Conservation (phyloP, 164 flowering plant species). For the Sextonia rubra region DNA sequence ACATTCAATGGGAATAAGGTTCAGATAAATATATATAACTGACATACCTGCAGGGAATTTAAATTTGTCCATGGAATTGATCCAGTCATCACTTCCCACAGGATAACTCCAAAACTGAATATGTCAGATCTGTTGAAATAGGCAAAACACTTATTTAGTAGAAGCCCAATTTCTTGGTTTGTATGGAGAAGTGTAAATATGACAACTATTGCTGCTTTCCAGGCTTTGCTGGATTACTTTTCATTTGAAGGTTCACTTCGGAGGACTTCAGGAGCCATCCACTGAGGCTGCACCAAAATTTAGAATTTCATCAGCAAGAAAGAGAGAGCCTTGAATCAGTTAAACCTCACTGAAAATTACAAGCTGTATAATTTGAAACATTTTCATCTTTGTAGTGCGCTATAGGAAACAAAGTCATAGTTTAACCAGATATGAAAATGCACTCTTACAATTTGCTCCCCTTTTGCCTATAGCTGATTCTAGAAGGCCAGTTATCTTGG, state of each 20-base stretch:
- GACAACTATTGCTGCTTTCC: background rate
- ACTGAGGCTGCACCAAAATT: constrained; percentile 66
- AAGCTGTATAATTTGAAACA: too few relatives aligned
- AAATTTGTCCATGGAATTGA: constrained; percentile 72
- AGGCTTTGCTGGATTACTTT: constrained; percentile 41
- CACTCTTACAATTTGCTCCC: background rate
- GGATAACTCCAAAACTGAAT: constrained; percentile 81
- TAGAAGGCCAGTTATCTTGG: too few relatives aligned
- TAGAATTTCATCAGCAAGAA: background rate
- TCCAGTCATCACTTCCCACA: constrained; percentile 81
- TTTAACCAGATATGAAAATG: background rate
- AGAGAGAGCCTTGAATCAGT: background rate
- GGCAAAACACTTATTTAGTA: background rate
- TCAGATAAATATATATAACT: too few relatives aligned
- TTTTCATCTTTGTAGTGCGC: background rate
- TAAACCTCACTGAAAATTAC: background rate
- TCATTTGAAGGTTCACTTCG: constrained; percentile 91
- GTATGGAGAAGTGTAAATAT: background rate
- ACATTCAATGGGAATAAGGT: background rate
- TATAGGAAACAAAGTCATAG: background rate
- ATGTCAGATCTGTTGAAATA: constrained; percentile 65
- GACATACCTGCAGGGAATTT: constrained; percentile 60
- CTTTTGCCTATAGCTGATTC: too few relatives aligned
- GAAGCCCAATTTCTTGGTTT: background rate
- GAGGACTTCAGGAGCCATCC: constrained; percentile 99